A percentile compares a stretch with the other conserved stretches of the same genome.
Evolutionary conservation across 2,329 filamentous ascomycete genomes (phyloP).

Genomic region (Samsoniella hepiali): DNA sequence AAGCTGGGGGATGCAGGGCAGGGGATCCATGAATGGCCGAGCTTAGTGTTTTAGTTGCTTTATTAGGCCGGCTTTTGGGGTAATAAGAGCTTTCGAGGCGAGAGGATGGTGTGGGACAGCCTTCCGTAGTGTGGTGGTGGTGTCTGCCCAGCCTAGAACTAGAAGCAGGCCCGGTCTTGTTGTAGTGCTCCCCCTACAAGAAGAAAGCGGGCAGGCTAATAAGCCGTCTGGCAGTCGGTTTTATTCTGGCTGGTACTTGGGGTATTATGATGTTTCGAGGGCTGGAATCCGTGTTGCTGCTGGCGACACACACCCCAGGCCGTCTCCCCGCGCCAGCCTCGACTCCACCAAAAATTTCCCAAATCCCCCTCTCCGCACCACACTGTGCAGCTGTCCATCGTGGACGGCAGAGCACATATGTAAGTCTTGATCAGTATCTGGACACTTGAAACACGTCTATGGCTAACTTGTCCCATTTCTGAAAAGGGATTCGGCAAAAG

Average conservation of each 20-base stretch:
- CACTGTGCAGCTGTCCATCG: neutral
- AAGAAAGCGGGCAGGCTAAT: neutral
- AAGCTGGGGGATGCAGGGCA: neutral
- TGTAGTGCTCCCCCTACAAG: neutral
- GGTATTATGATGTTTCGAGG: neutral
- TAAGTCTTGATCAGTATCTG: neutral
- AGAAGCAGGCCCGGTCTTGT: neutral
- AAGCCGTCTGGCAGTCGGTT: neutral
- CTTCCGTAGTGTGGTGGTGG: conserved; percentile 3
- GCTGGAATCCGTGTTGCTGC: neutral
- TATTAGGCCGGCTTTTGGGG: conserved; percentile 1
- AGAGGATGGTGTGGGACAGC: conserved; percentile 11
- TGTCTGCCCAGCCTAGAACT: too few relatives aligned
- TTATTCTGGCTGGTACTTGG: neutral
- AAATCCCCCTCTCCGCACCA: conserved; percentile 3
- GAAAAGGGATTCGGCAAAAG: neutral
- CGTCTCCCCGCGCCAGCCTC: neutral
- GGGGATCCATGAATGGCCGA: conserved; percentile 12
- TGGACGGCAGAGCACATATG: too few relatives aligned
- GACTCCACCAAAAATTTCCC: conserved; percentile 5
- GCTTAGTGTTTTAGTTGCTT: neutral
- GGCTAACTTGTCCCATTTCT: neutral
- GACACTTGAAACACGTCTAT: neutral
- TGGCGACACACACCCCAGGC: neutral
- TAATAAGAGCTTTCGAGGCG: neutral